Evolutionary conservation across 2,329 filamentous ascomycete genomes (phyloP).

Genomic region (Trichoderma endophyticum): DNA sequence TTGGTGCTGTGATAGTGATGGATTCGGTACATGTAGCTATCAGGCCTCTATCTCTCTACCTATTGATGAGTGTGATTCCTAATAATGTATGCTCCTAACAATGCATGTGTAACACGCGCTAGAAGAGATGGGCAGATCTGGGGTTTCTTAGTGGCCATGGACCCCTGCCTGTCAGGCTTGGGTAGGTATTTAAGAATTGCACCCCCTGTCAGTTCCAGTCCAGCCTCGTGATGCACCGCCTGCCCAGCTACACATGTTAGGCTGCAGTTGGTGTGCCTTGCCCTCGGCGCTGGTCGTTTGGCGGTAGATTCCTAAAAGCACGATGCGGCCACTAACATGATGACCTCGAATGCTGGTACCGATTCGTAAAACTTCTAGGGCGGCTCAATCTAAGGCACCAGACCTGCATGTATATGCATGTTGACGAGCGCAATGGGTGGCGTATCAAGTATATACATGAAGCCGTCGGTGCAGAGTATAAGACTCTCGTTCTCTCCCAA

Average conservation of each 20-base stretch:
- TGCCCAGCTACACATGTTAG: not conserved
- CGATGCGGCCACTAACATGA: not conserved
- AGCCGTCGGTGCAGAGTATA: not conserved
- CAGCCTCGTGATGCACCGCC: too few relatives aligned
- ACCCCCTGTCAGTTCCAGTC: not conserved
- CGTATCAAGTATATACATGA: not conserved
- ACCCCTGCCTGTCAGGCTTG: too few relatives aligned
- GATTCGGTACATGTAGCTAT: too few relatives aligned
- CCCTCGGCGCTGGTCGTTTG: not conserved
- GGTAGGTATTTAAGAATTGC: too few relatives aligned
- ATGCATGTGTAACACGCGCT: too few relatives aligned
- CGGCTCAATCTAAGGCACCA: not conserved
- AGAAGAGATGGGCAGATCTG: too few relatives aligned
- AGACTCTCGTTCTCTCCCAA: not conserved
- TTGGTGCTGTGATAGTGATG: too few relatives aligned
- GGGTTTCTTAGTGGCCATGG: too few relatives aligned
- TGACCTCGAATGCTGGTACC: not conserved
- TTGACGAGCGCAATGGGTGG: not conserved
- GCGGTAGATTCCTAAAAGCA: not conserved
- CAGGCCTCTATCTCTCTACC: too few relatives aligned
- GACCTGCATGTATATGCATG: not conserved
- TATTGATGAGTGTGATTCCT: too few relatives aligned
- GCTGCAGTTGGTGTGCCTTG: not conserved
- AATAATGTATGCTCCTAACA: too few relatives aligned
- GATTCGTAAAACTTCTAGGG: not conserved